Conservation (phyloP, 1,284 basidiomycete species). For the Hemileccinum hortonii region DNA sequence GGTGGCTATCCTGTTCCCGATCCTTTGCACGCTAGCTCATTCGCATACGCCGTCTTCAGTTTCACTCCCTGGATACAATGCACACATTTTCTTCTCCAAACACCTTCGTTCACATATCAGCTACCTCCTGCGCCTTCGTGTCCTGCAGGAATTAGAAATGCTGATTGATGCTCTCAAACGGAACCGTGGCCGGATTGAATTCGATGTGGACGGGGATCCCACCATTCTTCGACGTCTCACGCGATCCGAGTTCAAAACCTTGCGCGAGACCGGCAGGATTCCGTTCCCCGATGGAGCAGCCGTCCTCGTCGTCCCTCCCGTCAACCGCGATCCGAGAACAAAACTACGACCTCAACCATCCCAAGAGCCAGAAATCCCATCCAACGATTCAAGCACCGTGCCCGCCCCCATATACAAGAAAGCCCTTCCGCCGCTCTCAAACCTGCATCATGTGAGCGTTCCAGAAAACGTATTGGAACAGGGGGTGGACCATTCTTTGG, state of each 20-base stretch:
- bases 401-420: constrained; percentile 16
- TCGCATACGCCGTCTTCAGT: constrained; percentile 17
- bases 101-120: constrained; percentile 52
- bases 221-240: constrained; percentile 61
- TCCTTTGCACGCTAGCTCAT: constrained; percentile 6
- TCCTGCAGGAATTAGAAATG: constrained; percentile 70
- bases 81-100: constrained; percentile 36
- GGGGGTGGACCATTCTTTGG: constrained; percentile 11
- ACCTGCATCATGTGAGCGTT: constrained; percentile 20
- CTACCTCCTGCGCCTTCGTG: constrained; percentile 66
- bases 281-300: constrained; percentile 57
- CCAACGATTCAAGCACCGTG: constrained; percentile 10
- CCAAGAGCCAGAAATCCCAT: constrained; percentile 26
- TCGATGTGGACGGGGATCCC: constrained; percentile 8
- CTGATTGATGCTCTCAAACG: constrained; percentile 36
- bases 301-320: constrained; percentile 66
- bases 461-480: neutral
- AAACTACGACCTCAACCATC: constrained; percentile 47
- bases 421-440: constrained; percentile 41
- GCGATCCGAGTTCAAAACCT: constrained; percentile 51
- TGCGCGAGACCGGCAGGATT: constrained; percentile 49
- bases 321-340: constrained; percentile 54
- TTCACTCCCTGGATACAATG: constrained; percentile 33
- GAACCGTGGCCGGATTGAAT: constrained; percentile 5
- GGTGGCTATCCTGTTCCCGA: constrained; percentile 17